These are phyloP conservation scores for Moniliophthora roreri DNA, from an alignment of 1,284 basidiomycete genomes.

Conservation along the genomic window DNA sequence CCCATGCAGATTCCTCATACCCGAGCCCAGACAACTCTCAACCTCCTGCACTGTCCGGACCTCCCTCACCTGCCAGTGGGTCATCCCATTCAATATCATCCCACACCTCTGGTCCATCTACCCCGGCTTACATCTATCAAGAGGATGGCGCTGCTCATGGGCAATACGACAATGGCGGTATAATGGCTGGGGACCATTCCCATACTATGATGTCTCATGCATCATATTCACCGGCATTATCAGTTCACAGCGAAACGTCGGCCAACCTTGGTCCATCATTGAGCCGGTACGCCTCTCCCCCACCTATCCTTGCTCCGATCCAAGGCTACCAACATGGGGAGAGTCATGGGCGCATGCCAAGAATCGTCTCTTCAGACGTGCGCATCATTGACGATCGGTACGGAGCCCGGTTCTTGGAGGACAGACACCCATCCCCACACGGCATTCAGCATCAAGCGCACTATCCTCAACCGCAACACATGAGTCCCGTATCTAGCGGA, in stretches of 20 bases:
- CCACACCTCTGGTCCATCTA: constrained; percentile 48
- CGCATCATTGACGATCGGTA: constrained; percentile 11
- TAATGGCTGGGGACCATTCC: constrained; percentile 24
- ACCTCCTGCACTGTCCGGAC: constrained; percentile 24
- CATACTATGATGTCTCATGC: constrained; percentile 15
- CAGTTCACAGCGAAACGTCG: constrained; percentile 26
- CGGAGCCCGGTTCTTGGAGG: background rate
- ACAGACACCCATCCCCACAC: background rate
- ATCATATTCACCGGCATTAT: constrained; percentile 27
- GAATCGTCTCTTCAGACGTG: background rate
- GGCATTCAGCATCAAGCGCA: background rate
- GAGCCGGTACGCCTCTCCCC: constrained; percentile 45
- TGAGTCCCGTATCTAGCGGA: background rate
- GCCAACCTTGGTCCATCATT: constrained; percentile 17
- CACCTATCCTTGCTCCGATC: constrained; percentile 55
- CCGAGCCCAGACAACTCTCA: constrained; percentile 10
- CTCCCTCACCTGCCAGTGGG: constrained; percentile 32
- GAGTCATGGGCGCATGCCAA: constrained; percentile 27
- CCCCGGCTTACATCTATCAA: constrained; percentile 48
- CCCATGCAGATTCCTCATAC: constrained; percentile 31
- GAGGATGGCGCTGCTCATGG: constrained; percentile 39
- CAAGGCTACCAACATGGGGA: constrained; percentile 40
- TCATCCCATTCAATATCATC: constrained; percentile 48
- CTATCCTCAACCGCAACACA: background rate
- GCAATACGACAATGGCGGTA: constrained; percentile 21